Evolutionary conservation across 2,329 filamentous ascomycete genomes (phyloP).

Genomic region (Hypomyces perniciosus): DNA sequence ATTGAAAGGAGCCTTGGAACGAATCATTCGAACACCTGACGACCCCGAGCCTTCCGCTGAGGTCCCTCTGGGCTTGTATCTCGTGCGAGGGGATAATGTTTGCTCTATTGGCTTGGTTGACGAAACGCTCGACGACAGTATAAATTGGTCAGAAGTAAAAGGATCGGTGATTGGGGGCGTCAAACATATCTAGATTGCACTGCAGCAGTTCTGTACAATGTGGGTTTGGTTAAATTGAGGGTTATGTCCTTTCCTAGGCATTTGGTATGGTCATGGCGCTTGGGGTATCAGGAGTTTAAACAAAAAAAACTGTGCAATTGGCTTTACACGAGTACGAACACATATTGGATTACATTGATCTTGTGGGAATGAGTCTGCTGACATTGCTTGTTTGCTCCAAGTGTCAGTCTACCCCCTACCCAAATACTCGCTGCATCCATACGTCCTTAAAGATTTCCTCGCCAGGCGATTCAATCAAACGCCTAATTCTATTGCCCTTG

Average conservation of each 20-base stretch:
- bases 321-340: slow-evolving; percentile 16
- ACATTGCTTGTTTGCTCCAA: slow-evolving; percentile 6
- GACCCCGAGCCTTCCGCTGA: slow-evolving; percentile 76
- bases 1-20: slow-evolving; percentile 74
- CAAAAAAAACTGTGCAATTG: background rate
- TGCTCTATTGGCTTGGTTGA: slow-evolving; percentile 85
- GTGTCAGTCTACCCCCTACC: slow-evolving; percentile 11
- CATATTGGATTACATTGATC: slow-evolving; percentile 3
- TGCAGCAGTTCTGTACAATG: slow-evolving; percentile 17
- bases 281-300: slow-evolving; percentile 3
- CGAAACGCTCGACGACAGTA: slow-evolving; percentile 79
- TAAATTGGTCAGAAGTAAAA: slow-evolving; percentile 88
- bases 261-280: slow-evolving; percentile 15
- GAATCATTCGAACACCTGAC: slow-evolving; percentile 81
- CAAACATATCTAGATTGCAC: slow-evolving; percentile 56
- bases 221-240: background rate
- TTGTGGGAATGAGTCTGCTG: slow-evolving; percentile 12
- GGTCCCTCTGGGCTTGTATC: slow-evolving; percentile 79
- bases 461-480: slow-evolving; percentile 66
- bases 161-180: slow-evolving; percentile 77
- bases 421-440: slow-evolving; percentile 62
- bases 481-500: slow-evolving; percentile 73
- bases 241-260: too few species aligned
- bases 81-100: slow-evolving; percentile 92
- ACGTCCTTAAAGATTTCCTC: slow-evolving; percentile 59